These are phyloP conservation scores for Neostapfia colusana DNA, from an alignment of 176 grass and related monocot genomes.

Conservation along the genomic window DNA sequence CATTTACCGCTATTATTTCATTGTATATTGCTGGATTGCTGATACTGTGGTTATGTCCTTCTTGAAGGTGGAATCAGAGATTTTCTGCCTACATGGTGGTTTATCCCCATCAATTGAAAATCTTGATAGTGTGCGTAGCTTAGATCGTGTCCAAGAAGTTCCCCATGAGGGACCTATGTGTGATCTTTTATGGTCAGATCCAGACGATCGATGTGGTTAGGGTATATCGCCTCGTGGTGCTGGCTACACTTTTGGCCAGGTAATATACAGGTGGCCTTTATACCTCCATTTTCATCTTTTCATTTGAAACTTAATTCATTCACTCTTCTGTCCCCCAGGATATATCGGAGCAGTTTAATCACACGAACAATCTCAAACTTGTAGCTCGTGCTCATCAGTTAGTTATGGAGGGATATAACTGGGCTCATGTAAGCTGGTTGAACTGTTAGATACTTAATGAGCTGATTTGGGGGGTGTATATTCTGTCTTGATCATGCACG, in stretches of 20 bases:
- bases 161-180: conserved; percentile 97
- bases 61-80: conserved; percentile 92
- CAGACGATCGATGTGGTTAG: conserved; percentile 86
- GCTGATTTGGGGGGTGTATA: conserved; percentile 11
- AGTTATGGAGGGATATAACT: conserved; percentile 98
- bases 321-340: conserved; percentile 51
- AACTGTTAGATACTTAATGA: conserved; percentile 25
- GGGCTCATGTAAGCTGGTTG: conserved; percentile 83
- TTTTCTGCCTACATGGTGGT: conserved; percentile 95
- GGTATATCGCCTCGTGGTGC: conserved; percentile 94
- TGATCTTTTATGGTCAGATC: conserved; percentile 98
- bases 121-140: conserved; percentile 84
- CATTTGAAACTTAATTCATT: background rate
- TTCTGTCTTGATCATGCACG: conserved; percentile 19
- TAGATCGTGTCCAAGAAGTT: conserved; percentile 93
- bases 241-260: conserved; percentile 96
- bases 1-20: conserved; percentile 7
- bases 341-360: conserved; percentile 97
- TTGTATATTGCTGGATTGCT: background rate
- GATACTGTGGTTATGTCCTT: conserved; percentile 26
- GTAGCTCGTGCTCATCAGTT: conserved; percentile 94
- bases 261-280: conserved; percentile 14
- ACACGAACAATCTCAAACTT: conserved; percentile 92
- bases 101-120: conserved; percentile 96
- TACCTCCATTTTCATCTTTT: background rate